phyloP scores from a whole-genome alignment of 2,329 filamentous ascomycete species.

The Xylaria multiplex region DNA sequence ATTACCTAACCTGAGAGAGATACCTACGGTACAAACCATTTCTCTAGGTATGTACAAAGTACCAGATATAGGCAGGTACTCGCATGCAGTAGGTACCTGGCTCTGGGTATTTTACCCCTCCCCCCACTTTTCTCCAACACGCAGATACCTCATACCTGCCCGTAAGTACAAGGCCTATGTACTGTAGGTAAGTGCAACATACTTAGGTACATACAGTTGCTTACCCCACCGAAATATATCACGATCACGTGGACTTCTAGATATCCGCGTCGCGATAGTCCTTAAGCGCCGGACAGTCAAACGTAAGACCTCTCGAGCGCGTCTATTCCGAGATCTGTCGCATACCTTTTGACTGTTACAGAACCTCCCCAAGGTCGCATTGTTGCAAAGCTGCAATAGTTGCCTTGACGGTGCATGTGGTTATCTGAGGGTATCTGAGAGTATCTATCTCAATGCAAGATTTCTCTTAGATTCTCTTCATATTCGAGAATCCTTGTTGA shows the following conservation, averaged over 20 bases:
- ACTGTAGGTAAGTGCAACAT: no score
- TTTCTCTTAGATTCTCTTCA: not conserved
- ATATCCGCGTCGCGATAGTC: slow-evolving; percentile 5
- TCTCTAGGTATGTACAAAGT: no score
- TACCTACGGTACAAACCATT: no score
- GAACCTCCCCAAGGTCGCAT: not conserved
- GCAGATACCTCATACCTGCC: no score
- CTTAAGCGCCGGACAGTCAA: not conserved
- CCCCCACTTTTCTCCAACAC: slow-evolving; percentile 1
- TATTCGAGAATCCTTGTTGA: slow-evolving; percentile 2
- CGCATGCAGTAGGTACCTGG: no score
- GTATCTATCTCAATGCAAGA: not conserved
- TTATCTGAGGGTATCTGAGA: no score
- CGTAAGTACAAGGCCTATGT: not conserved
- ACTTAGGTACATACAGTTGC: no score
- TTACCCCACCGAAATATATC: not conserved
- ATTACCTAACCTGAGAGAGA: no score
- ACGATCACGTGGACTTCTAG: slow-evolving; percentile 4
- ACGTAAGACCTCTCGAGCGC: not conserved
- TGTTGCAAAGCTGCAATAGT: slow-evolving; percentile 3
- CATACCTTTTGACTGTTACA: not conserved
- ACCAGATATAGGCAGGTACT: no score
- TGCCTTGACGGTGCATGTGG: not conserved
- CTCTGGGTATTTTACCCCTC: slow-evolving; percentile 2
- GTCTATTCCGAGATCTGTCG: not conserved